Percentiles rank a stretch among this genome's conserved stretches.
Conservation (phyloP, 768 basidiomycete species). For the Gloeostereum incarnatum region DNA sequence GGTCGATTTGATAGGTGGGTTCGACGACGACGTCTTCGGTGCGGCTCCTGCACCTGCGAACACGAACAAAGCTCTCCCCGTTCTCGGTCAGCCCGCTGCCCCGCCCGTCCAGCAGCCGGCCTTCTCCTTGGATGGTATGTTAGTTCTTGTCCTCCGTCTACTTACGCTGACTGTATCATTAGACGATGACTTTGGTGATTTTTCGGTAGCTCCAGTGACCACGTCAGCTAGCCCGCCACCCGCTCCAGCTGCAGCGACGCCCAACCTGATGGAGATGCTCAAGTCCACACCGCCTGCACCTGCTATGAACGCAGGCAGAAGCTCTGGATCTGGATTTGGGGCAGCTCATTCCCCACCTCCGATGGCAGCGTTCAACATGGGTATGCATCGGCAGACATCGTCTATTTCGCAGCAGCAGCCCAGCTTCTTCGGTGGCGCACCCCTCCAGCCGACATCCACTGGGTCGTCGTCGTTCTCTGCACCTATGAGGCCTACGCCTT, state of each 20-base stretch:
- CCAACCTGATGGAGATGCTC: constrained; percentile 42
- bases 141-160: background rate
- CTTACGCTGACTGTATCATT: background rate
- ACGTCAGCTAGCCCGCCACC: constrained; percentile 13
- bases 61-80: constrained; percentile 48
- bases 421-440: constrained; percentile 17
- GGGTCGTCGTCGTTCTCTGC: constrained; percentile 16
- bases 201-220: constrained; percentile 58
- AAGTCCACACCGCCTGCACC: constrained; percentile 21
- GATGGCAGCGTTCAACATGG: too few relatives aligned
- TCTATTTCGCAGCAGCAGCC: constrained; percentile 23
- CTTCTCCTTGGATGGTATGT: constrained; percentile 36
- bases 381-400: constrained; percentile 24
- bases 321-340: constrained; percentile 3
- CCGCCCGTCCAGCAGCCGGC: too few relatives aligned
- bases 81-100: constrained; percentile 19
- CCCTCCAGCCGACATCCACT: constrained; percentile 13
- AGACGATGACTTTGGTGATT: constrained; percentile 85
- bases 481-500: constrained; percentile 22
- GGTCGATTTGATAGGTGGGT: constrained; percentile 70
- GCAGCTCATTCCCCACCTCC: too few relatives aligned
- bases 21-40: constrained; percentile 56
- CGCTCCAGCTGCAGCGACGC: constrained; percentile 24
- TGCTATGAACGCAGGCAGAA: constrained; percentile 14
- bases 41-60: constrained; percentile 22